A percentile compares a stretch with the other conserved stretches of the same genome.
phyloP scores from a whole-genome alignment of 1,139 yeast species.

The Saccharomyces hybrid region DNA sequence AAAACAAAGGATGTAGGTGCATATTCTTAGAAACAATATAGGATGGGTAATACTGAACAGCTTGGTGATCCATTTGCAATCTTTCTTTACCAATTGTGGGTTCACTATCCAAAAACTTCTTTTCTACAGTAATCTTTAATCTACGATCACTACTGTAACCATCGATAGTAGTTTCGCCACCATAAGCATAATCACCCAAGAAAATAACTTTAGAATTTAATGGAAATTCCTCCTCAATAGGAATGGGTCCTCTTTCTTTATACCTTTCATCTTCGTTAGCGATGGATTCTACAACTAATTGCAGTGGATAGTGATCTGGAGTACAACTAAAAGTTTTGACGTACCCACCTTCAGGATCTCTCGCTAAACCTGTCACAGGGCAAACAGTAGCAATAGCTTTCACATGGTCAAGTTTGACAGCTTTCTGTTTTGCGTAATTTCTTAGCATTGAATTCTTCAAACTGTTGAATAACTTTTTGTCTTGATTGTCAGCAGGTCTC shows the following conservation, averaged over 20 bases:
- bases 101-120: slow-evolving; percentile 46
- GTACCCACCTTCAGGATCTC: slow-evolving; percentile 67
- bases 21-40: slow-evolving; percentile 56
- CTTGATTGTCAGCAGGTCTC: slow-evolving; percentile 40
- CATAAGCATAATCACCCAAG: slow-evolving; percentile 83
- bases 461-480: slow-evolving; percentile 37
- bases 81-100: slow-evolving; percentile 58
- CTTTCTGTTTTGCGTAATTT: slow-evolving; percentile 44
- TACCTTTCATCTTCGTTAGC: slow-evolving; percentile 67
- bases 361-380: slow-evolving; percentile 71
- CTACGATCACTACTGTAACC: slow-evolving; percentile 48
- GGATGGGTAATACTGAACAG: slow-evolving; percentile 58
- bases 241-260: slow-evolving; percentile 63
- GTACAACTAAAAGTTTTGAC: slow-evolving; percentile 55
- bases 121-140: slow-evolving; percentile 48
- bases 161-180: slow-evolving; percentile 68
- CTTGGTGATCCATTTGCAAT: slow-evolving; percentile 48
- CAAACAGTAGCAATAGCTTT: slow-evolving; percentile 58
- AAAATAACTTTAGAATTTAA: slow-evolving; percentile 64
- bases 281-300: slow-evolving; percentile 70
- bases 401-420: slow-evolving; percentile 49
- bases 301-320: slow-evolving; percentile 60
- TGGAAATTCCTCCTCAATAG: slow-evolving; percentile 80
- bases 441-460: slow-evolving; percentile 34
- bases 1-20: slow-evolving; percentile 52